These are phyloP conservation scores for Umbelopsis sp. DNA, from an alignment of 371 early-diverging fungal genomes.

Conservation along the genomic window DNA sequence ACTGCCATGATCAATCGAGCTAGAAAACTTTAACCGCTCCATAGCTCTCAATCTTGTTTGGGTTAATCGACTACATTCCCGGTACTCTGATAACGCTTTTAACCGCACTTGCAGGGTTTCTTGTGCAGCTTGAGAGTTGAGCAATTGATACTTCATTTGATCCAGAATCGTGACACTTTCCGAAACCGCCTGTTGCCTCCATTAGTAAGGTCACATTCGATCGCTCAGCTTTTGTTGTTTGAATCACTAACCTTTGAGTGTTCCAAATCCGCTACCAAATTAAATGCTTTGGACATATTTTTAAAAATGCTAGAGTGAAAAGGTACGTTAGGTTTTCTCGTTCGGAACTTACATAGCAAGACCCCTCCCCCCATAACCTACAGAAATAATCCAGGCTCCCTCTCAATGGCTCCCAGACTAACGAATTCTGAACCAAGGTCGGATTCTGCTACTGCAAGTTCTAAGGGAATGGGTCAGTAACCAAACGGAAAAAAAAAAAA, in stretches of 20 bases:
- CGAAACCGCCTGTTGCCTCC: background rate
- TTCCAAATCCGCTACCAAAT: conserved; percentile 6
- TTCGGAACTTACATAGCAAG: no score
- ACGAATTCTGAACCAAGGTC: conserved; percentile 18
- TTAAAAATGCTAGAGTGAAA: background rate
- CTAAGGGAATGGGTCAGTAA: background rate
- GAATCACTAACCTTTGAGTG: background rate
- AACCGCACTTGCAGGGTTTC: conserved; percentile 7
- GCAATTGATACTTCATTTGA: conserved; percentile 9
- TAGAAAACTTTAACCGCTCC: conserved; percentile 9
- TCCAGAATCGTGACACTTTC: background rate
- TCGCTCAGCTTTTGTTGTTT: background rate
- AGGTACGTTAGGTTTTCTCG: no score
- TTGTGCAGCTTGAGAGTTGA: conserved; percentile 11
- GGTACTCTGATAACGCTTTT: conserved; percentile 7
- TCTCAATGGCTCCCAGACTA: conserved; percentile 4
- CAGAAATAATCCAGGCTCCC: conserved; percentile 12
- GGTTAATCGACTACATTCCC: conserved; percentile 9
- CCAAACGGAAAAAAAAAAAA: background rate
- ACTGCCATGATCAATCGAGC: background rate
- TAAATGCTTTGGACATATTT: conserved; percentile 9
- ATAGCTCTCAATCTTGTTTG: conserved; percentile 14
- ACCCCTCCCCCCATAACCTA: background rate
- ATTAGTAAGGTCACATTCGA: background rate
- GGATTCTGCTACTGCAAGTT: conserved; percentile 12